Base-by-base conservation (phyloP, 352 stramenopile genomes). In the Globisporangium orthogonon region DNA sequence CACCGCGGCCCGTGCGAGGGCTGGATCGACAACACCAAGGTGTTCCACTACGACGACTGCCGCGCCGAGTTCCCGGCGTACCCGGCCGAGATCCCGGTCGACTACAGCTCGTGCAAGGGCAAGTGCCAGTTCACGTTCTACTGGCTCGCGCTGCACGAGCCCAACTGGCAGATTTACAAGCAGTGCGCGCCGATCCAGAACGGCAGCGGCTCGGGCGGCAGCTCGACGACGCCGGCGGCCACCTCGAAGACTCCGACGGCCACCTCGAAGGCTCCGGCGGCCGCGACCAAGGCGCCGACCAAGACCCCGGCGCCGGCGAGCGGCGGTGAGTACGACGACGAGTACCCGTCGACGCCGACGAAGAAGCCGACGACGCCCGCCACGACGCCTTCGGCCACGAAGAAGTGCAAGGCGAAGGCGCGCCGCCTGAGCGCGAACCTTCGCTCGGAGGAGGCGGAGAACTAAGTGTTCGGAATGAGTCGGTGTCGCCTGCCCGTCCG, bases 51-150 rank as follows among this genome's bases (percentile, higher is more conserved):
- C 0, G 58, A 78, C 49, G 65, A 86, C 55, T 87, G 76, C 45
- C 59, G 48, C 15, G 63, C 50, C 3, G 56, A 68, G 37, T 86
- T 61, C 61, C 63, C 56, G 4, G 49, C 2, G 1, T 83, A 78
- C 60, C 79, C 79, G 13, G 76, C 75, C 9, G 52, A 72, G 13
- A 71, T 89, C 48, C 67, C 71, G 3, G 57, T 87, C 39, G 71
- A 87, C 56, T 87, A 69, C 51, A 72, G 69, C 11, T 57, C 63
- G 1, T 89, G 76, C 61, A 69, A 44, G 37, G 69, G 71, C 39
- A 70, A 78, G 30, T 84, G 77, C 39, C 65, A 50, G 15, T 70
- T 90, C 49, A 70, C 52, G 13, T 87, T 88, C 61, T 85, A 81
- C 73, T 86, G 77, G 77, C 23, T 86, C 48, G 71, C 74, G 45